These are phyloP conservation scores for Narthecium ossifragum DNA, from an alignment of 106 monocot species.

Conservation along the genomic window DNA sequence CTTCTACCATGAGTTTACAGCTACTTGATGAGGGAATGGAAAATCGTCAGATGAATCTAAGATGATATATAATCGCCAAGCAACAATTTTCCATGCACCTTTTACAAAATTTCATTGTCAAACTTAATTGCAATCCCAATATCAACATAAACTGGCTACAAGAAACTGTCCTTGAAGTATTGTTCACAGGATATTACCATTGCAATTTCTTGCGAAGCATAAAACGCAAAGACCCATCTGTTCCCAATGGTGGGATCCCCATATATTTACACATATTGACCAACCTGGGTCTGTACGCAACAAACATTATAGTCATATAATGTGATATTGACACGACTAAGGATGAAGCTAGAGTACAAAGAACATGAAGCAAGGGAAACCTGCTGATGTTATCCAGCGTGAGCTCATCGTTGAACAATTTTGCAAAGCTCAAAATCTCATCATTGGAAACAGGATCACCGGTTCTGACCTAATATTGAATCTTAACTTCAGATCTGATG, in stretches of 20 bases:
- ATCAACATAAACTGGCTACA: too few species aligned
- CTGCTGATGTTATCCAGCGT: conserved; percentile 98
- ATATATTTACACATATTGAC: conserved; percentile 99
- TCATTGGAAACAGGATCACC: conserved; percentile 83
- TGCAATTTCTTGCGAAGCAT: conserved; percentile 81
- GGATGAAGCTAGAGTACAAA: too few species aligned
- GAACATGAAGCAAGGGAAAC: conserved; percentile 20
- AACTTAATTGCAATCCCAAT: too few species aligned
- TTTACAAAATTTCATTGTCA: too few species aligned
- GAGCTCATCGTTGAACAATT: conserved; percentile 94
- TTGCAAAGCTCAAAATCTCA: conserved; percentile 92
- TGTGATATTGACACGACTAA: too few species aligned
- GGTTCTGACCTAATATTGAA: conserved; percentile 62
- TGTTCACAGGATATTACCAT: too few species aligned
- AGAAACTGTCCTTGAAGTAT: too few species aligned
- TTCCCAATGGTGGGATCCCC: conserved; percentile 88
- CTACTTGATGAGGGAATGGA: too few species aligned
- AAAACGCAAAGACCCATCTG: conserved; percentile 80
- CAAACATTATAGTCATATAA: conserved; percentile 1
- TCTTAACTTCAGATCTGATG: not conserved
- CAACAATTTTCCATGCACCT: too few species aligned
- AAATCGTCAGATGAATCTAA: too few species aligned
- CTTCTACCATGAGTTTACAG: too few species aligned
- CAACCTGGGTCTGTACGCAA: conserved; percentile 71
- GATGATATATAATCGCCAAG: too few species aligned